Conservation (phyloP, 2,329 filamentous ascomycete species). For the Trichoderma sp. region DNA sequence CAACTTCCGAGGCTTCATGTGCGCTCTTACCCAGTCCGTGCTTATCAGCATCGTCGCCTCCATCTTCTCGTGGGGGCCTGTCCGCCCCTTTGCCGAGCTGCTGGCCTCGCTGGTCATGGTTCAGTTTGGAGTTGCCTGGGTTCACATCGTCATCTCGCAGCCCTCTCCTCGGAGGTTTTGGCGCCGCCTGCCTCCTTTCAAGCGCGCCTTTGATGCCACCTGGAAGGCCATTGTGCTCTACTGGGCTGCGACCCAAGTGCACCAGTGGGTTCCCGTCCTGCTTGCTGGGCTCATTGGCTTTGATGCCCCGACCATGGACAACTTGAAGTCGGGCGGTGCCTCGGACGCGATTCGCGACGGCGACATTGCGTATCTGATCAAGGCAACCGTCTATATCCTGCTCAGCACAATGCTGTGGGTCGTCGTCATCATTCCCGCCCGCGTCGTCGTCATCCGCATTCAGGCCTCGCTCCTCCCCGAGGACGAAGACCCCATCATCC, state of each 20-base stretch:
- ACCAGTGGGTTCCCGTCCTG: constrained; percentile 50
- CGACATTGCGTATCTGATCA: constrained; percentile 39
- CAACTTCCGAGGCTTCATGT: constrained; percentile 69
- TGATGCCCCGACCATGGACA: constrained; percentile 41
- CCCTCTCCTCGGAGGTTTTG: constrained; percentile 66
- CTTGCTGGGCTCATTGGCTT: constrained; percentile 51
- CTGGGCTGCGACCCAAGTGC: constrained; percentile 59
- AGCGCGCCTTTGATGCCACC: constrained; percentile 67
- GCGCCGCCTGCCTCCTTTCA: constrained; percentile 68
- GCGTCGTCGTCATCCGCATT: constrained; percentile 76
- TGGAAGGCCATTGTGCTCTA: constrained; percentile 66
- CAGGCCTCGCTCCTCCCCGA: constrained; percentile 85
- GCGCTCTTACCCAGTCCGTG: constrained; percentile 47
- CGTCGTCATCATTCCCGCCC: constrained; percentile 72
- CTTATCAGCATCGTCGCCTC: constrained; percentile 44
- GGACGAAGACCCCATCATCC: constrained; percentile 79
- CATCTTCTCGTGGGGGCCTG: constrained; percentile 46
- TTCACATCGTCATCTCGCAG: constrained; percentile 79
- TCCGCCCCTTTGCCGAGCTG: constrained; percentile 32
- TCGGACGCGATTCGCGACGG: constrained; percentile 45
- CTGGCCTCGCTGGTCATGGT: constrained; percentile 63
- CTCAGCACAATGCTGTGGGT: constrained; percentile 56
- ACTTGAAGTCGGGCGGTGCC: constrained; percentile 35
- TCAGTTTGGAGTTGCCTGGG: constrained; percentile 76
- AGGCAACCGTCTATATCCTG: constrained; percentile 50